Conservation (phyloP, 495 filamentous ascomycete species). For the Daldinia bambusicola region DNA sequence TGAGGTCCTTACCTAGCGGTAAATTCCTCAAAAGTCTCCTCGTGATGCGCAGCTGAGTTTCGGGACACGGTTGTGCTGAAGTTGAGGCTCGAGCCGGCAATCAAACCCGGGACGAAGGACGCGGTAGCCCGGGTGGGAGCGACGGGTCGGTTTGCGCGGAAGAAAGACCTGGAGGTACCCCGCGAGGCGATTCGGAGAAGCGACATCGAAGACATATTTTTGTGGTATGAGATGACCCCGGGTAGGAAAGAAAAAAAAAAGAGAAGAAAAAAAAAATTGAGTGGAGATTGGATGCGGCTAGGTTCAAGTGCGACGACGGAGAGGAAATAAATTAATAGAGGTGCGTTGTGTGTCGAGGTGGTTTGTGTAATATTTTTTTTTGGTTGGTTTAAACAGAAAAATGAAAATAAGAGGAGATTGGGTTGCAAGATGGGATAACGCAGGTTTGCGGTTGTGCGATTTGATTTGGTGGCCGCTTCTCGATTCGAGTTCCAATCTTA, state of each 20-base stretch:
- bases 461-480: conserved; percentile 24
- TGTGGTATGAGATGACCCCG: conserved; percentile 11
- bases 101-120: conserved; percentile 52
- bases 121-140: conserved; percentile 64
- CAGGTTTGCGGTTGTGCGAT: conserved; percentile 14
- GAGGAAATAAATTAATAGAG: conserved; percentile 6
- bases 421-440: conserved; percentile 8
- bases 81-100: conserved; percentile 61
- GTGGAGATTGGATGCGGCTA: conserved; percentile 2
- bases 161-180: conserved; percentile 71
- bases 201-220: conserved; percentile 70
- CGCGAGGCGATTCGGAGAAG: conserved; percentile 77
- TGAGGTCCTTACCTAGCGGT: conserved; percentile 82
- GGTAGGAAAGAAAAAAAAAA: conserved; percentile 24
- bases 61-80: conserved; percentile 74
- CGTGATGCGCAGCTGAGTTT: conserved; percentile 66
- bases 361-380: background rate
- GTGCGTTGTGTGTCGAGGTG: conserved; percentile 1
- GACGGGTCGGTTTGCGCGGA: conserved; percentile 68
- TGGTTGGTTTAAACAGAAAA: background rate
- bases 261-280: conserved; percentile 6
- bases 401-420: conserved; percentile 10
- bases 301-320: conserved; percentile 3
- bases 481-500: conserved; percentile 20
- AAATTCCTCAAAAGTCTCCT: conserved; percentile 99